Base-by-base conservation (phyloP, 1,284 basidiomycete species). In the Cutaneotrichosporon cyanovorans region DNA sequence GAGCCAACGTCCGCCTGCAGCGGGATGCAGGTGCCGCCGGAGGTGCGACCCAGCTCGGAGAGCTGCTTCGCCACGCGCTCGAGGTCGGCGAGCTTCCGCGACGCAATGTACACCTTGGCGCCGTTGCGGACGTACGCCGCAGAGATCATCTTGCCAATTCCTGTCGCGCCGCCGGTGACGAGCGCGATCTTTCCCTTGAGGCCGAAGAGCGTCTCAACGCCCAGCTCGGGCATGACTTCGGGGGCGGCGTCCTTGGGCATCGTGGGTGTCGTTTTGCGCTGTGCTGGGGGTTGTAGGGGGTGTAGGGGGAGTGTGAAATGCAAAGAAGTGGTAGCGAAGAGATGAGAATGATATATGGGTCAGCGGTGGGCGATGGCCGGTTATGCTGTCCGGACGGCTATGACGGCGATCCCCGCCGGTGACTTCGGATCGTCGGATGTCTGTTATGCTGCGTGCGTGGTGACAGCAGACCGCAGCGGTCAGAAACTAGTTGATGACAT, bases 61-160 rank as follows among this genome's bases (percentile, higher is more conserved):
- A 54, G 52, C 40, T 42, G 39, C 32, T 20, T 40, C 19, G 52
- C 52, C 12, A 54, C 52, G 7, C 48, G 48, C 52, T 54, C 40
- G 2, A 54, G 52, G 45, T 54, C 52, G 28, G 48, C 36, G 6
- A 54, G 33, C 48, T 54, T 54, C 22, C 61, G 53, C 21, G 58
- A 57, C 11, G 53, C 50, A 51, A 62, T 60, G 56, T 58, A 59
- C 23, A 63, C 58, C 46, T 53, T 57, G 14, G 58, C 58, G 15
- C 58, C 58, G 53, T 62, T 61, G 36, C 44, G 47, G 15, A 51
- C 55, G 46, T 54, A 61, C 11, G 46, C 46, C 12, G 58, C 59
- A 5, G 68, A 60, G 36, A 69, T 49, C 55, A 50, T 51, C 22
- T 42, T 34, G 36, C 48, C 38, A 16, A 53, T 44, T 3, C 53